Percentiles rank a stretch among this genome's conserved stretches.
Conservation (phyloP, 1,284 basidiomycete species). For the Fistulinella cinereoalba region DNA sequence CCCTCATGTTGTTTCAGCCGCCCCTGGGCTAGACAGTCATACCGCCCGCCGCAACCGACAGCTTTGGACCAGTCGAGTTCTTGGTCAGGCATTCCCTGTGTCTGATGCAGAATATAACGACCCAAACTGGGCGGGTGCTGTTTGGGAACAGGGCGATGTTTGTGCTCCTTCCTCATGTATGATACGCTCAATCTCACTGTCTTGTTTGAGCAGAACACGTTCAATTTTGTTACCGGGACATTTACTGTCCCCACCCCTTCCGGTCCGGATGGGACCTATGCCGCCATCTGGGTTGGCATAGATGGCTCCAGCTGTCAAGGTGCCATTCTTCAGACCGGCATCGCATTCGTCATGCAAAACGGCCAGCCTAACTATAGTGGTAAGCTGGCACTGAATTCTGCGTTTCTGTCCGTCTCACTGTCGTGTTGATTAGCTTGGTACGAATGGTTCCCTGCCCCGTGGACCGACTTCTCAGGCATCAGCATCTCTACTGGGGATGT, state of each 20-base stretch:
- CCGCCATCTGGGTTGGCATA: constrained; percentile 8
- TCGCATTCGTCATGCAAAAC: background rate
- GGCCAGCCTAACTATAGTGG: constrained; percentile 5
- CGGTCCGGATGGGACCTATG: background rate
- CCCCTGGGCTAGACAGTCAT: background rate
- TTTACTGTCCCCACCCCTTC: constrained; percentile 8
- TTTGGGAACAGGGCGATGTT: background rate
- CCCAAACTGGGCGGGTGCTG: constrained; percentile 11
- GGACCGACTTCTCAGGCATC: constrained; percentile 1
- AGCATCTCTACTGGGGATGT: constrained; percentile 11
- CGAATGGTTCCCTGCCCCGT: constrained; percentile 3
- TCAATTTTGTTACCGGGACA: constrained; percentile 3
- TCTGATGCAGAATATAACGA: background rate
- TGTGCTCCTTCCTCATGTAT: background rate
- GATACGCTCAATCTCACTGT: background rate
- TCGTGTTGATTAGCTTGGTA: constrained; percentile 8
- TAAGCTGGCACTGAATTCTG: background rate
- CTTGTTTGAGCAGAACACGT: constrained; percentile 8
- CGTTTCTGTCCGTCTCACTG: background rate
- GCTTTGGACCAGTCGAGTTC: too few relatives aligned
- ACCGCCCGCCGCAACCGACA: background rate
- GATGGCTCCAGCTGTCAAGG: constrained; percentile 7
- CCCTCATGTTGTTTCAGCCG: constrained; percentile 1
- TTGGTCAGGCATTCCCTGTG: background rate
- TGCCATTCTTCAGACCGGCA: constrained; percentile 5